phyloP scores from a whole-genome alignment of 306 rosid genomes.

The Quercus wislizeni region DNA sequence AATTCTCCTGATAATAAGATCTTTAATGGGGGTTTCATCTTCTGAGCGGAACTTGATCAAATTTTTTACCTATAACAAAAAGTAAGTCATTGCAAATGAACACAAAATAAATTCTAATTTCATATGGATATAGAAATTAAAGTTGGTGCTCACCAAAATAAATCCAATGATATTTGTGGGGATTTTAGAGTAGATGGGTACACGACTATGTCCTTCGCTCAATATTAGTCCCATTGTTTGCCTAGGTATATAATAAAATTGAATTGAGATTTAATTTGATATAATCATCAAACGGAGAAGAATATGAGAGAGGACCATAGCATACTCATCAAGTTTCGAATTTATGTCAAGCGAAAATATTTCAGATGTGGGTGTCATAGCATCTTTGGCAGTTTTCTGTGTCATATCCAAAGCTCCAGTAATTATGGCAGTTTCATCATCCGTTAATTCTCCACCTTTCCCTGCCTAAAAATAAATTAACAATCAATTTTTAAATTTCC shows the following conservation, averaged over 20 bases:
- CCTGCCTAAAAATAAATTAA: constrained; percentile 50
- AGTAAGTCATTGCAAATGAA: not conserved
- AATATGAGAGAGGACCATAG: constrained; percentile 21
- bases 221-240: constrained; percentile 56
- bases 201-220: constrained; percentile 74
- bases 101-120: too few species aligned
- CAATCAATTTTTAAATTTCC: too few species aligned
- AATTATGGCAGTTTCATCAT: constrained; percentile 66
- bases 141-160: constrained; percentile 52
- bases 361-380: constrained; percentile 74
- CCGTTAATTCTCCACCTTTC: constrained; percentile 80
- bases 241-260: constrained; percentile 29
- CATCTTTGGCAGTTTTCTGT: constrained; percentile 71
- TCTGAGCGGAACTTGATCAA: constrained; percentile 60
- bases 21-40: constrained; percentile 69
- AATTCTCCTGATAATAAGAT: constrained; percentile 63
- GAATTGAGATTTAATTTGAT: constrained; percentile 3
- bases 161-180: constrained; percentile 64
- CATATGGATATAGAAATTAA: not conserved
- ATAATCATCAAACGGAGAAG: not conserved
- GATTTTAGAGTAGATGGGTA: constrained; percentile 55
- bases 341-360: constrained; percentile 66
- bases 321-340: constrained; percentile 64
- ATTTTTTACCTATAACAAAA: constrained; percentile 51
- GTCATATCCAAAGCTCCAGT: constrained; percentile 80